Conservation (phyloP, 2,329 filamentous ascomycete species). For the Ilyonectria destructans region DNA sequence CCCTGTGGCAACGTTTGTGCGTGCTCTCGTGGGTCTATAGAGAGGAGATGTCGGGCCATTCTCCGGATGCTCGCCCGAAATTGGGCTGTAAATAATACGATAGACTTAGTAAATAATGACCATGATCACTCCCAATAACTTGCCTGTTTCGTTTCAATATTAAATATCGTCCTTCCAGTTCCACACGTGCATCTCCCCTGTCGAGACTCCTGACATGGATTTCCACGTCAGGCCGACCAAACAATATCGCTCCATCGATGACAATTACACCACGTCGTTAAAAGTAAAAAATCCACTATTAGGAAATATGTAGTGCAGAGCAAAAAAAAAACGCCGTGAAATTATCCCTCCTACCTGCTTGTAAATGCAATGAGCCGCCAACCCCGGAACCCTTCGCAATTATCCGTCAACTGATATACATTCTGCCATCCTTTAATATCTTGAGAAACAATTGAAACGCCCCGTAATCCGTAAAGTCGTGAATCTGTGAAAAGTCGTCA, state of each 20-base stretch:
- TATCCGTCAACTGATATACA: not conserved
- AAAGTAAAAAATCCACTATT: not conserved
- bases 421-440: not conserved
- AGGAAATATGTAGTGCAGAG: constrained; percentile 4
- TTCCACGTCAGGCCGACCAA: constrained; percentile 12
- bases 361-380: constrained; percentile 12
- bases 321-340: constrained; percentile 9
- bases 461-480: constrained; percentile 19
- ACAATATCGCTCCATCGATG: constrained; percentile 6
- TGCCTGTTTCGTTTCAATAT: constrained; percentile 17
- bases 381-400: not conserved
- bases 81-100: constrained; percentile 8
- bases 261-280: constrained; percentile 1
- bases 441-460: constrained; percentile 2
- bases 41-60: not conserved
- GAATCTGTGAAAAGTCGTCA: constrained; percentile 14
- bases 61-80: constrained; percentile 6
- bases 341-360: not conserved
- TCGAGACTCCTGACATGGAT: constrained; percentile 13
- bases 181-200: constrained; percentile 3
- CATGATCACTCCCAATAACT: constrained; percentile 10
- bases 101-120: constrained; percentile 22
- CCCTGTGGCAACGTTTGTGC: constrained; percentile 64
- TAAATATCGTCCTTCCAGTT: constrained; percentile 13
- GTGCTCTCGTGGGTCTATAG: constrained; percentile 63